Evolutionary conservation across 2,329 filamentous ascomycete species (phyloP), one percentile per base, ranked within the genome.

Genomic region (Phyllosticta ampelicida): DNA sequence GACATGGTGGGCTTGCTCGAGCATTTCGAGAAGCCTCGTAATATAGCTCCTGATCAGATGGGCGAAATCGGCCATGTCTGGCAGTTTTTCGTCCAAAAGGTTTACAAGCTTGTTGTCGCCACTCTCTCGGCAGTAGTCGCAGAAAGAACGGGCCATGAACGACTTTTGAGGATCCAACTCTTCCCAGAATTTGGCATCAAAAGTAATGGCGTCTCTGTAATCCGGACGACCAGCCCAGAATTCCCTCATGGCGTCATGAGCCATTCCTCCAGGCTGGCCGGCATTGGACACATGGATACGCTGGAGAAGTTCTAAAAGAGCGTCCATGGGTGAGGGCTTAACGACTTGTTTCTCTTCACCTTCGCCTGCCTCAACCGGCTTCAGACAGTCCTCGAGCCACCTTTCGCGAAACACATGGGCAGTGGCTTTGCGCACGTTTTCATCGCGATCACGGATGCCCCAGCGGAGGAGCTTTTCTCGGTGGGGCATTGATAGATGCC

Each of bases 341-440:
- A 79, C 76, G 1, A 81, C 78, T n/a, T 44, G 36, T 44, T 44
- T 16, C n/a, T 44, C 36, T n/a, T 44, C 36, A 16, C 16, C 36
- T 44, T 44, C 36, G 36, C 36, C 36, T n/a, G 5, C n/a, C 36
- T 44, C 36, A 44, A 44, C 36, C 36, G 36, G 36, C 1, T 86
- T 86, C 5, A 88, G 90, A 65, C 91, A 96, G 67, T 97, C 90
- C 68, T 97, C 92, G 61, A 99, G 92, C 94, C 94, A 99, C n/a
- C 90, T 84, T 68, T 96, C 91, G 61, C 87, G 85, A 75, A 99
- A 99, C 6, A 97, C 78, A 51, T 89, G 86, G 8, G 88, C 90
- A 3, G 94, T 89, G 9, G 92, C 92, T 70, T 96, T 95, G 55
- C 91, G 85, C 11, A 99, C 94, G 64, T 87, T 90, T 64, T 97